phyloP scores from a whole-genome alignment of 371 early-diverging fungal species.

The Syncephalastrum racemosum region DNA sequence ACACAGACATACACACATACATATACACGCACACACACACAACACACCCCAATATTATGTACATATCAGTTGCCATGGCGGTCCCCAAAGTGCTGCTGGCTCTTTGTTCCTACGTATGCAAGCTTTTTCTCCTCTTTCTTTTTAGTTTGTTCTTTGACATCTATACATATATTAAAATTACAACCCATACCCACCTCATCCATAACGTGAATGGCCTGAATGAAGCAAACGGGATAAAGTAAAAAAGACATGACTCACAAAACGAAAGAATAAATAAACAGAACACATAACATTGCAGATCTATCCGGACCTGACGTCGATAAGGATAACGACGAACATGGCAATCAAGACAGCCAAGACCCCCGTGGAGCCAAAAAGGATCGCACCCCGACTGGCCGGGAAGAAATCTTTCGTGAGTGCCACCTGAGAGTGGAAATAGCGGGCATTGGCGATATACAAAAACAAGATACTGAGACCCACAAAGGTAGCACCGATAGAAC shows the following conservation, averaged over 20 bases:
- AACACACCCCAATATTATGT: background rate
- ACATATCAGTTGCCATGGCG: background rate
- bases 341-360: slow-evolving; percentile 49
- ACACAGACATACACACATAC: background rate
- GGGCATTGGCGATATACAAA: slow-evolving; percentile 63
- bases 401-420: slow-evolving; percentile 69
- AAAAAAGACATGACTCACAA: no score
- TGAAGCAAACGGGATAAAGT: no score
- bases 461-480: slow-evolving; percentile 67
- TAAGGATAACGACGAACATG: slow-evolving; percentile 36
- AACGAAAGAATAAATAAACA: background rate
- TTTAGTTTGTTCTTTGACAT: slow-evolving; percentile 1
- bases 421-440: slow-evolving; percentile 74
- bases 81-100: background rate
- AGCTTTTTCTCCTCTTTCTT: background rate
- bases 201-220: no score
- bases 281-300: background rate
- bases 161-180: background rate
- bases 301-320: background rate
- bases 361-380: slow-evolving; percentile 50
- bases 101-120: no score
- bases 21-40: background rate
- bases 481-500: slow-evolving; percentile 59
- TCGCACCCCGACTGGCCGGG: slow-evolving; percentile 71
- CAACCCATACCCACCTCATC: background rate